phyloP scores from a whole-genome alignment of 768 basidiomycete genomes.

The Hysterangium stoloniferum region DNA sequence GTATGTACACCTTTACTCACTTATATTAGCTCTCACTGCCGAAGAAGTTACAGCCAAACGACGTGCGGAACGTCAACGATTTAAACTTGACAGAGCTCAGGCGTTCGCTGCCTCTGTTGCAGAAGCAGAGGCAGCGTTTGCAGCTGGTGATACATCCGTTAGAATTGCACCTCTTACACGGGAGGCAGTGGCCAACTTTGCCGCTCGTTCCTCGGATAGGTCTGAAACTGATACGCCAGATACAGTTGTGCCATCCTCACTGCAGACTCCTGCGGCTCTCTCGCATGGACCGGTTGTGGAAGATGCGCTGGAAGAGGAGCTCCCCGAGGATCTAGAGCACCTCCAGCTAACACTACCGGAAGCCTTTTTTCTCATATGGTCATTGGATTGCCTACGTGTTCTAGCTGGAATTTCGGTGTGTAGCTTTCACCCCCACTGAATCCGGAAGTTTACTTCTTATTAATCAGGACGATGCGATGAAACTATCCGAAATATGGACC shows the following conservation, averaged over 20 bases:
- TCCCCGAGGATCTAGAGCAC: slow-evolving; percentile 74
- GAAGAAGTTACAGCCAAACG: slow-evolving; percentile 89
- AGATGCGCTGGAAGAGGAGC: slow-evolving; percentile 40
- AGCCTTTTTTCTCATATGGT: slow-evolving; percentile 84
- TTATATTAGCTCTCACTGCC: slow-evolving; percentile 57
- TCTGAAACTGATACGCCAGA: slow-evolving; percentile 1
- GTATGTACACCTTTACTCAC: not conserved
- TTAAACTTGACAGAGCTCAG: slow-evolving; percentile 85
- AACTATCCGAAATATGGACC: slow-evolving; percentile 52
- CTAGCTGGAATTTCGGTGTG: slow-evolving; percentile 58
- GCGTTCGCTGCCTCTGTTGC: slow-evolving; percentile 79
- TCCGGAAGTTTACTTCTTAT: not conserved
- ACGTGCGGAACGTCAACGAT: slow-evolving; percentile 80
- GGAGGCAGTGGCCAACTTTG: slow-evolving; percentile 9
- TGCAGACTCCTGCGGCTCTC: not conserved
- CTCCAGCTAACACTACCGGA: slow-evolving; percentile 85
- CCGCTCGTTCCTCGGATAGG: not conserved
- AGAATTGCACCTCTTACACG: slow-evolving; percentile 13
- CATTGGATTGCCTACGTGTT: slow-evolving; percentile 72
- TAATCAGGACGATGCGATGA: slow-evolving; percentile 45
- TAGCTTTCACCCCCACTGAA: not conserved
- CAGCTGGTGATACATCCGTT: slow-evolving; percentile 40
- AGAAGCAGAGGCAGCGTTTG: slow-evolving; percentile 72
- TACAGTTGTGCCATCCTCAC: not conserved
- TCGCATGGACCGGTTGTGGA: not conserved